Conservation (phyloP, 768 basidiomycete genomes). For the Panellus pusillus region DNA sequence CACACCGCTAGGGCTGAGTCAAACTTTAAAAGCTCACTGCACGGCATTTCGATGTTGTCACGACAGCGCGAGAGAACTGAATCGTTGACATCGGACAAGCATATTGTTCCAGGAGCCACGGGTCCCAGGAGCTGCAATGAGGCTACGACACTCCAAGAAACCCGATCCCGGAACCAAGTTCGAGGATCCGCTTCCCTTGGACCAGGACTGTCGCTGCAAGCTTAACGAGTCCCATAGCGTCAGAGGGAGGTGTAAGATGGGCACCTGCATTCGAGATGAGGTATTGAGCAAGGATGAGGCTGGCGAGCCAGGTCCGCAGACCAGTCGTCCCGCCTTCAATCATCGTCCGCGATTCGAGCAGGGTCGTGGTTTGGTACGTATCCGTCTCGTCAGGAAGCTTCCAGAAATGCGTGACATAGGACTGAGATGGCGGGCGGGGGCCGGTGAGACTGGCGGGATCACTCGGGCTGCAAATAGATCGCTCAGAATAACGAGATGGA, state of each 20-base stretch:
- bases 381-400: slow-evolving; percentile 24
- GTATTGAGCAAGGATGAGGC: slow-evolving; percentile 63
- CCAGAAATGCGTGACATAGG: slow-evolving; percentile 74
- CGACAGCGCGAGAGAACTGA: slow-evolving; percentile 61
- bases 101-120: slow-evolving; percentile 28
- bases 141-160: slow-evolving; percentile 64
- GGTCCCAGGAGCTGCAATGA: slow-evolving; percentile 48
- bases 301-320: slow-evolving; percentile 76
- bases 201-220: slow-evolving; percentile 41
- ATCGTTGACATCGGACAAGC: slow-evolving; percentile 67
- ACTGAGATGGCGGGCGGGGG: slow-evolving; percentile 44
- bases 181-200: slow-evolving; percentile 50
- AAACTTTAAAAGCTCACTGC: slow-evolving; percentile 56
- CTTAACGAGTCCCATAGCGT: slow-evolving; percentile 7
- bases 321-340: slow-evolving; percentile 81
- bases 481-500: slow-evolving; percentile 1
- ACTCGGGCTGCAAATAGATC: slow-evolving; percentile 17
- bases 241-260: not conserved
- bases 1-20: slow-evolving; percentile 21
- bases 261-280: slow-evolving; percentile 49
- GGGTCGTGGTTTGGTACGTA: slow-evolving; percentile 47
- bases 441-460: slow-evolving; percentile 24
- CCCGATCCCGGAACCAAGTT: slow-evolving; percentile 77
- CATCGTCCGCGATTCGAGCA: slow-evolving; percentile 71
- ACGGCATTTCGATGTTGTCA: slow-evolving; percentile 58